Conservation (phyloP, 140 eudicot species). For the Ambrosia hybrid region DNA sequence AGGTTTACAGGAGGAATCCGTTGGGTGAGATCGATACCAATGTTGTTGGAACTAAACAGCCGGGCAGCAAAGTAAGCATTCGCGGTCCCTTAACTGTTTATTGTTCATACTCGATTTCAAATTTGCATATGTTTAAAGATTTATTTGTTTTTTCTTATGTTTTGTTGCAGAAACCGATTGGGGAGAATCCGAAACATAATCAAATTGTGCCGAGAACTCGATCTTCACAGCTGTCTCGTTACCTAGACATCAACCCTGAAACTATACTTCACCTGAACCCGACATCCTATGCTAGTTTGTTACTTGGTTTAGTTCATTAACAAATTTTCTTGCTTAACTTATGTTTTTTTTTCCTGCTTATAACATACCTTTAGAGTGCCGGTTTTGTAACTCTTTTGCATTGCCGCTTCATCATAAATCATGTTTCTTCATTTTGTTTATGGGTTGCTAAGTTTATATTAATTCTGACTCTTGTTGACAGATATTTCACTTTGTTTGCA, state of each 20-base stretch:
- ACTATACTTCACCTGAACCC: conserved; percentile 45
- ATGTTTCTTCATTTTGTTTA: no score
- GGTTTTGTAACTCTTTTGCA: no score
- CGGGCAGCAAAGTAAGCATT: conserved; percentile 26
- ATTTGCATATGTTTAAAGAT: neutral
- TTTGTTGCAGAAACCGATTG: conserved; percentile 40
- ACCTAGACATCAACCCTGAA: conserved; percentile 71
- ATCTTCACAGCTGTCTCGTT: conserved; percentile 75
- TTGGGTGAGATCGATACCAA: conserved; percentile 77
- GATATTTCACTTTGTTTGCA: conserved; percentile 83
- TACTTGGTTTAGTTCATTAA: conserved; percentile 31
- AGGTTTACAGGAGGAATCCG: conserved; percentile 75
- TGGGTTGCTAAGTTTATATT: no score
- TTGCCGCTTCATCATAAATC: no score
- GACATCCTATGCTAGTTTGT: conserved; percentile 52
- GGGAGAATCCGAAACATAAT: conserved; percentile 37
- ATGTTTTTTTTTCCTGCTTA: no score
- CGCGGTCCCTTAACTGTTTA: neutral
- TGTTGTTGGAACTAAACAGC: conserved; percentile 34
- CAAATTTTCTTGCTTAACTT: no score
- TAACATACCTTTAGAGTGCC: no score
- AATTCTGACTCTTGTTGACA: conserved; percentile 36
- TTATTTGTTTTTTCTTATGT: neutral
- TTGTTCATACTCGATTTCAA: neutral
- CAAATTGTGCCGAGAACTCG: conserved; percentile 36